Conservation (phyloP, 2,329 filamentous ascomycete genomes). For the Hypoxylon sp. region DNA sequence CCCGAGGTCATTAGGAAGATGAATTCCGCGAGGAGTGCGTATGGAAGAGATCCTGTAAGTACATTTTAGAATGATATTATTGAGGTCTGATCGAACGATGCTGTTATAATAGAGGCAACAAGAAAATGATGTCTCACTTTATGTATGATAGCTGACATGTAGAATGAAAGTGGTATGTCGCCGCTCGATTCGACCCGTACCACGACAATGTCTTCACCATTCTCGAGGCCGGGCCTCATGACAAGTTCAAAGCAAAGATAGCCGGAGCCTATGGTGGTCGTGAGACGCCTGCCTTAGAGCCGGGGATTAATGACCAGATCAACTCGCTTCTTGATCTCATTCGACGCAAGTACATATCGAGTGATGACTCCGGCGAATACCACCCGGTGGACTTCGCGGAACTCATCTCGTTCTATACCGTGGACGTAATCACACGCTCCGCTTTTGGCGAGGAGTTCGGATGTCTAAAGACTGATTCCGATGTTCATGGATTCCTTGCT, state of each 20-base stretch:
- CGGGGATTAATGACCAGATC: constrained; percentile 40
- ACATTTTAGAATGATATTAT: neutral
- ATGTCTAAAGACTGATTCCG: constrained; percentile 45
- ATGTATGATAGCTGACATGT: neutral
- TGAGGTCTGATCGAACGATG: neutral
- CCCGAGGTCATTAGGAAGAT: constrained; percentile 44
- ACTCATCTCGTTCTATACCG: constrained; percentile 37
- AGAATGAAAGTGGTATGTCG: constrained; percentile 40
- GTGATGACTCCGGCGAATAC: neutral
- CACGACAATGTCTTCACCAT: constrained; percentile 38
- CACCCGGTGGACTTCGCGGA: constrained; percentile 36
- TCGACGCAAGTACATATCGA: constrained; percentile 39
- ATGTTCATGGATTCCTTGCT: constrained; percentile 44
- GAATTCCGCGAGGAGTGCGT: constrained; percentile 37
- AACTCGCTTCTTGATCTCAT: constrained; percentile 37
- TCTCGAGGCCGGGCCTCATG: constrained; percentile 38
- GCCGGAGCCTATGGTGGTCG: constrained; percentile 45
- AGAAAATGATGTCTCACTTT: neutral
- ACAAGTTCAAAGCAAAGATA: constrained; percentile 44
- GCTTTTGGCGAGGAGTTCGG: constrained; percentile 50
- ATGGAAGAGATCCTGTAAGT: constrained; percentile 27
- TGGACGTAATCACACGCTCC: constrained; percentile 51
- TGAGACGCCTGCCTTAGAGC: constrained; percentile 42
- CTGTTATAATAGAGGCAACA: neutral
- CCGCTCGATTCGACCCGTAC: constrained; percentile 41